These are phyloP conservation scores for Linnemannia hyalina DNA, from an alignment of 192 early-diverging fungal species.

Conservation along the genomic window DNA sequence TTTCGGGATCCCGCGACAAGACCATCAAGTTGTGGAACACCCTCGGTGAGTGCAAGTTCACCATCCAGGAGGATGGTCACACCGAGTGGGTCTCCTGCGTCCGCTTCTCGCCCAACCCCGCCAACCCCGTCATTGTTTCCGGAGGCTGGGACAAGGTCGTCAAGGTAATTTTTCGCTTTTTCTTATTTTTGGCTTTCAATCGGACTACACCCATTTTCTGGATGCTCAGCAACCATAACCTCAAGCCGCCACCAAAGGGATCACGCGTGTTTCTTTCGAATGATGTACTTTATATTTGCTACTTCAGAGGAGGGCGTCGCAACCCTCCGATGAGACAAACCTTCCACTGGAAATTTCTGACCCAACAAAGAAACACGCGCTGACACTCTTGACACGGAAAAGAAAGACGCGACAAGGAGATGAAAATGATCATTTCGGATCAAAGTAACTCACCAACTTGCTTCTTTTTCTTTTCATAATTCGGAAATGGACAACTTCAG, in stretches of 20 bases:
- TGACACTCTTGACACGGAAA: not conserved
- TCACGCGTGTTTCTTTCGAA: slow-evolving; percentile 7
- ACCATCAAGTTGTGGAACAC: slow-evolving; percentile 99
- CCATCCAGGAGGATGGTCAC: slow-evolving; percentile 97
- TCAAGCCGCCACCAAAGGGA: slow-evolving; percentile 47
- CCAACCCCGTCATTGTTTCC: slow-evolving; percentile 97
- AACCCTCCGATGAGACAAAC: slow-evolving; percentile 72
- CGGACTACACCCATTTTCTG: slow-evolving; percentile 4
- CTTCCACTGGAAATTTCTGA: slow-evolving; percentile 59
- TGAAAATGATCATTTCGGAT: not conserved
- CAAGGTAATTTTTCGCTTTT: slow-evolving; percentile 79
- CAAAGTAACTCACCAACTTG: slow-evolving; percentile 1
- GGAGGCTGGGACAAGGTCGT: slow-evolving; percentile 99
- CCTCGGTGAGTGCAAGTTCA: slow-evolving; percentile 99
- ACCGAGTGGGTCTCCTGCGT: slow-evolving; percentile 99
- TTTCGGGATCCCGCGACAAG: slow-evolving; percentile 98
- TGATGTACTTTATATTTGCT: slow-evolving; percentile 75
- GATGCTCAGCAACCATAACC: not conserved
- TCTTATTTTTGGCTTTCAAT: not conserved
- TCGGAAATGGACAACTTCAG: slow-evolving; percentile 57
- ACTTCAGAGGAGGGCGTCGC: slow-evolving; percentile 70
- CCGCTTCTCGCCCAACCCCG: slow-evolving; percentile 99
- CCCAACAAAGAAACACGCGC: not conserved
- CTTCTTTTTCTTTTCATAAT: slow-evolving; percentile 8
- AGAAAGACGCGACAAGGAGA: not conserved